Conservation (phyloP, 2,329 filamentous ascomycete genomes). For the Fusarium tricinctum region DNA sequence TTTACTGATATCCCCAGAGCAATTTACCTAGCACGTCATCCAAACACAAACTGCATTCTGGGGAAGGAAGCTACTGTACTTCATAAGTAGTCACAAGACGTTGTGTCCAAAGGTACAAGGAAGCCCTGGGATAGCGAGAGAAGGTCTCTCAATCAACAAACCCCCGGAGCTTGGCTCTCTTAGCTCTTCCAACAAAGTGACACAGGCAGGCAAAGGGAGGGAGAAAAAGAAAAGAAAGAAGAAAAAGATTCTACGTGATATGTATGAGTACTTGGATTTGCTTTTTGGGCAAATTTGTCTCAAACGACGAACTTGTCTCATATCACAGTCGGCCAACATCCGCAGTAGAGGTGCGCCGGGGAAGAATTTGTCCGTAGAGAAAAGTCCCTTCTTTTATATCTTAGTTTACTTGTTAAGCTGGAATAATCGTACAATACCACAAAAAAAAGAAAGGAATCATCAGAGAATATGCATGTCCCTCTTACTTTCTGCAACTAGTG, state of each 20-base stretch:
- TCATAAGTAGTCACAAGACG: neutral
- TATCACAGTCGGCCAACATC: conserved; percentile 1
- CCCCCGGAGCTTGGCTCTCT: neutral
- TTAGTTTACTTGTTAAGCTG: neutral
- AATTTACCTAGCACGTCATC: conserved; percentile 4
- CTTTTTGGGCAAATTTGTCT: conserved; percentile 15
- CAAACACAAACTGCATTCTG: conserved; percentile 2
- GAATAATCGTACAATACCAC: neutral
- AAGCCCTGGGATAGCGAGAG: conserved; percentile 4
- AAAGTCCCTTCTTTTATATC: neutral
- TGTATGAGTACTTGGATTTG: conserved; percentile 1
- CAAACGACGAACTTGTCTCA: neutral
- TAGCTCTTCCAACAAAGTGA: neutral
- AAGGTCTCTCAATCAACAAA: neutral
- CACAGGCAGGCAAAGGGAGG: conserved; percentile 8
- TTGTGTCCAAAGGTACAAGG: neutral
- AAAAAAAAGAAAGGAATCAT: neutral
- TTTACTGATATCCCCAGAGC: neutral
- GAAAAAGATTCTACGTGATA: neutral
- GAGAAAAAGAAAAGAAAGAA: neutral
- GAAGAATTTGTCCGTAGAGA: neutral
- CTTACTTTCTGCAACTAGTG: neutral
- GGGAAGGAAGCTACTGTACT: neutral
- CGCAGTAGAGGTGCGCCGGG: neutral
- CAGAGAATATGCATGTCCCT: neutral